Evolutionary conservation across 345 rosid genomes (phyloP), one percentile per base, ranked within the genome.

Genomic region (Rhizophora apiculata): DNA sequence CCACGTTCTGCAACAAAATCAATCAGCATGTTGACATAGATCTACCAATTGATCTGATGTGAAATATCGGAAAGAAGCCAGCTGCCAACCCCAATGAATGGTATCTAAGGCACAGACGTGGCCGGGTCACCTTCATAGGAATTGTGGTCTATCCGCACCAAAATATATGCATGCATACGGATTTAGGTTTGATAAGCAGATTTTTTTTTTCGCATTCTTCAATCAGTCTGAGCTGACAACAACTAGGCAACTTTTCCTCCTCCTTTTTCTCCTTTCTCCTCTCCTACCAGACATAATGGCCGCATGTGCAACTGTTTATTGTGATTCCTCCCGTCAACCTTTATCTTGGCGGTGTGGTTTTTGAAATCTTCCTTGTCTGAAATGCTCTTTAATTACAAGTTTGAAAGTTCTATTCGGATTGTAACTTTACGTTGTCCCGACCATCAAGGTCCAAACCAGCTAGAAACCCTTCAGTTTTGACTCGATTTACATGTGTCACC

Each of bases 81-180:
- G 7, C 49, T 13, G n/a, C 16, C 71, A 43, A 68, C 37, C 24
- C 65, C 74, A 22, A 22, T 57, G 60, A 71, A 54, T 32, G 82
- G 84, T 62, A 8, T 24, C n/a, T 19, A 52, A 64, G 71, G 62
- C 37, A 22, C 15, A 58, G 73, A 74, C 82, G 84, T 78, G 82
- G 84, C 70, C 34, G 31, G 6, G 20, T 67, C 66, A 10, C 16
- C 63, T 62, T 71, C 79, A 60, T 13, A 46, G 15, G 49, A 69
- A 26, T 75, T 66, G 31, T n/a, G 26, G 34, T 34, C 22, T 20
- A 21, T 72, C 37, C 3, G 8, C 54, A 19, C 26, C 8, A 6
- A 30, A 43, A 15, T 43, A 34, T 29, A 30, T 6, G 20, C 49
- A 13, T 15, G 18, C 18, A 43, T 3, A 43, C 49, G 19, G 19